Percentiles rank a stretch among this genome's conserved stretches.
These are phyloP conservation scores for Veloboletus limbatus DNA, from an alignment of 1,284 basidiomycete genomes.

Conservation along the genomic window DNA sequence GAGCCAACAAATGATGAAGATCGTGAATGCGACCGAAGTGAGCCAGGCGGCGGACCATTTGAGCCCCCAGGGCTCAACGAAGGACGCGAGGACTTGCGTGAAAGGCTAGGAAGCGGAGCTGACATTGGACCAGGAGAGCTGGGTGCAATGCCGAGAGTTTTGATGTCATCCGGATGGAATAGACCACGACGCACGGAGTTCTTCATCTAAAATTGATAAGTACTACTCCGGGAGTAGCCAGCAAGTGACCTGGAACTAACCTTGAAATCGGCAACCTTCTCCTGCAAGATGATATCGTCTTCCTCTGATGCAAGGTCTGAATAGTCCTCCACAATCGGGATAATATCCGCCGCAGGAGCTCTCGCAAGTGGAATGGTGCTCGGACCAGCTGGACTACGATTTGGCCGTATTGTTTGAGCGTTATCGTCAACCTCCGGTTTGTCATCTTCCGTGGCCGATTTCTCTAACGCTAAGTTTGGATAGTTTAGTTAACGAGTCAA, in stretches of 20 bases:
- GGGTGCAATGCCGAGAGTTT: slow-evolving; percentile 55
- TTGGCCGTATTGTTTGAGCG: slow-evolving; percentile 73
- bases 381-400: slow-evolving; percentile 57
- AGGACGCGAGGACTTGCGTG: slow-evolving; percentile 47
- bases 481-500: not conserved
- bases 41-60: slow-evolving; percentile 30
- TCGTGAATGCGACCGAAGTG: slow-evolving; percentile 41
- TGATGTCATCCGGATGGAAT: slow-evolving; percentile 87
- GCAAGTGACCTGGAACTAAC: slow-evolving; percentile 36
- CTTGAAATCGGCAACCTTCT: slow-evolving; percentile 81
- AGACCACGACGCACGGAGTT: slow-evolving; percentile 69
- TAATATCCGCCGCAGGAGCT: slow-evolving; percentile 56
- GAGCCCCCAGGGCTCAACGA: slow-evolving; percentile 39
- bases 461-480: slow-evolving; percentile 54
- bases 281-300: slow-evolving; percentile 67
- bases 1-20: slow-evolving; percentile 59
- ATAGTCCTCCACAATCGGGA: slow-evolving; percentile 82
- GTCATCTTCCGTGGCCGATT: slow-evolving; percentile 56
- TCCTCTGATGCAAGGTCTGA: slow-evolving; percentile 80
- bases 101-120: slow-evolving; percentile 56
- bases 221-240: slow-evolving; percentile 1
- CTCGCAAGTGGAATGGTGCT: slow-evolving; percentile 53
- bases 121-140: slow-evolving; percentile 56
- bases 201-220: slow-evolving; percentile 49
- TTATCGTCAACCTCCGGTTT: slow-evolving; percentile 68